A percentile compares a stretch with the other conserved stretches of the same genome.
These are phyloP conservation scores for Mycena citricolor DNA, from an alignment of 1,284 basidiomycete species.

Conservation along the genomic window DNA sequence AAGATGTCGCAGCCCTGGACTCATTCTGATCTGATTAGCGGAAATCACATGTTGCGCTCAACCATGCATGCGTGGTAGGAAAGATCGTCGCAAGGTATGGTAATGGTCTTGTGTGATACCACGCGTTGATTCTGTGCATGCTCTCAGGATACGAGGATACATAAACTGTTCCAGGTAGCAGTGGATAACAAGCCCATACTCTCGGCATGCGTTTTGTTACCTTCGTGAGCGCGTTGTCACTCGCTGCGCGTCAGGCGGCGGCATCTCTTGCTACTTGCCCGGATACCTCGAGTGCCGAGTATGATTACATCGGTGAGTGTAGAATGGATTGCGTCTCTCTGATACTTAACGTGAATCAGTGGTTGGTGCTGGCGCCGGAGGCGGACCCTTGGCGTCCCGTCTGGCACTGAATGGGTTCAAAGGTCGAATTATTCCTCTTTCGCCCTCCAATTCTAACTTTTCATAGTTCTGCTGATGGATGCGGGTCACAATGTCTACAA, in stretches of 20 bases:
- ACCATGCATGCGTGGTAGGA: too few species aligned
- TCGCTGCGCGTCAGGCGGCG: slow-evolving; percentile 5
- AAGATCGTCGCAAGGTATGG: too few species aligned
- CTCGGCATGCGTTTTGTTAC: slow-evolving; percentile 5
- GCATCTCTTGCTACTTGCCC: slow-evolving; percentile 15
- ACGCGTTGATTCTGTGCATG: too few species aligned
- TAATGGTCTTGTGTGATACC: too few species aligned
- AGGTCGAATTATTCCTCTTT: slow-evolving; percentile 12
- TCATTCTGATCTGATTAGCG: too few species aligned
- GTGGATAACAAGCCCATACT: too few species aligned
- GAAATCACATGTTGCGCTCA: too few species aligned
- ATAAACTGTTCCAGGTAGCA: too few species aligned
- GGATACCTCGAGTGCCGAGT: slow-evolving; percentile 20
- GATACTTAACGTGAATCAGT: slow-evolving; percentile 10
- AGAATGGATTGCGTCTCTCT: not conserved
- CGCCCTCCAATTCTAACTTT: not conserved
- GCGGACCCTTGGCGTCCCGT: slow-evolving; percentile 27
- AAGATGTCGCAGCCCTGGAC: too few species aligned
- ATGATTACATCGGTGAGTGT: slow-evolving; percentile 26
- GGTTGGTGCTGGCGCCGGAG: slow-evolving; percentile 28
- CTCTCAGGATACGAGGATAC: too few species aligned
- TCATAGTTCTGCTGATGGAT: slow-evolving; percentile 24
- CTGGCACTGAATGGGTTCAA: slow-evolving; percentile 27
- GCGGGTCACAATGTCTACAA: slow-evolving; percentile 25
- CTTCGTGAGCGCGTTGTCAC: slow-evolving; percentile 4